A percentile compares a stretch with the other conserved stretches of the same genome.
These are phyloP conservation scores for Penicillium sp. DNA, from an alignment of 2,329 filamentous ascomycete genomes.

Conservation along the genomic window DNA sequence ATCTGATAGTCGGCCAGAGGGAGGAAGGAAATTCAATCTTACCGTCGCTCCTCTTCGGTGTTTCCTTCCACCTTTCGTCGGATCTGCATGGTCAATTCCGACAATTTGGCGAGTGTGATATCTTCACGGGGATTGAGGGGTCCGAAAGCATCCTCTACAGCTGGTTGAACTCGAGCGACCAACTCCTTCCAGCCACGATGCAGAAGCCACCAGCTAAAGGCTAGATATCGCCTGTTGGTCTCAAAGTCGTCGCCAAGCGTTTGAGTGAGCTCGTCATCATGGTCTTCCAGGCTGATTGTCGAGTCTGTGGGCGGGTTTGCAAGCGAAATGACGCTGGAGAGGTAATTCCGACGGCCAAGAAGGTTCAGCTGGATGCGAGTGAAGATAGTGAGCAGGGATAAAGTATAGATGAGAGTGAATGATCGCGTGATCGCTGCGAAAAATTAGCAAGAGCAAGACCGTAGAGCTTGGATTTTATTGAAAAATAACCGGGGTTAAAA, in stretches of 20 bases:
- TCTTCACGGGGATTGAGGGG: conserved; percentile 81
- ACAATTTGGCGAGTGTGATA: conserved; percentile 72
- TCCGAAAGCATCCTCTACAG: conserved; percentile 87
- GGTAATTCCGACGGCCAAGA: conserved; percentile 87
- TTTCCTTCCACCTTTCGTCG: conserved; percentile 77
- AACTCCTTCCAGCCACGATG: conserved; percentile 84
- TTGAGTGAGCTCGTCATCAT: conserved; percentile 84
- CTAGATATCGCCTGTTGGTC: conserved; percentile 88
- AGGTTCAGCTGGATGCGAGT: conserved; percentile 96
- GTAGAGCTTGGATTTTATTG: background rate
- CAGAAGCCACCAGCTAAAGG: conserved; percentile 96
- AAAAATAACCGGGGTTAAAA: background rate
- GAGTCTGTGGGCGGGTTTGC: conserved; percentile 68
- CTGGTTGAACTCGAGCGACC: conserved; percentile 72
- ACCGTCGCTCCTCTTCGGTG: conserved; percentile 58
- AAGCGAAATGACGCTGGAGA: conserved; percentile 88
- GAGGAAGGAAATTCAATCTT: conserved; percentile 11
- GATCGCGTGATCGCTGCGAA: conserved; percentile 74
- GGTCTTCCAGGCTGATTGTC: conserved; percentile 83
- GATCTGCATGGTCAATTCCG: conserved; percentile 74
- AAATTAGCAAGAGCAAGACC: background rate
- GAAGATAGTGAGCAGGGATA: conserved; percentile 81
- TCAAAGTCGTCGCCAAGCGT: conserved; percentile 90
- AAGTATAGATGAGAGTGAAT: conserved; percentile 86
- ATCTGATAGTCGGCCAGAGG: too few species aligned